A percentile compares a stretch with the other conserved stretches of the same genome.
Conservation (phyloP, 1,284 basidiomycete species). For the Hypsizygus ulmarius region DNA sequence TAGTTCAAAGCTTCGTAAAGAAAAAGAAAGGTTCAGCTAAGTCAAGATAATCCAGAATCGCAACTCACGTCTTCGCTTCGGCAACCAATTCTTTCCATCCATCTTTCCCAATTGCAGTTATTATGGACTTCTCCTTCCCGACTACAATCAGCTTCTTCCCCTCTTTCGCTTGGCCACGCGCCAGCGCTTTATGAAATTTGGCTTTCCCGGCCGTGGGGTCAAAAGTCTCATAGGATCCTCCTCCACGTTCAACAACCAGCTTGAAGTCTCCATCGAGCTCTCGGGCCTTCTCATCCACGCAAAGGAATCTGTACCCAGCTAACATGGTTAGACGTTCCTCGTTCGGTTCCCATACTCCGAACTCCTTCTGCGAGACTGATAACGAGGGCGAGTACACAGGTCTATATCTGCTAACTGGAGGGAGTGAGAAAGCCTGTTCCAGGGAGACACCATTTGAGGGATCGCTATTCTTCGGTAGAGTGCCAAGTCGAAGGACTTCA, state of each 20-base stretch:
- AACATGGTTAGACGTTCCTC: conserved; percentile 58
- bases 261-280: conserved; percentile 46
- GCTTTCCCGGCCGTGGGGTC: conserved; percentile 44
- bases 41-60: conserved; percentile 5
- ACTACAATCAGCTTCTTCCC: conserved; percentile 51
- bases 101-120: conserved; percentile 46
- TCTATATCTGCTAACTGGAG: conserved; percentile 50
- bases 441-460: conserved; percentile 37
- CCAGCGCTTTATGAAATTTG: conserved; percentile 50
- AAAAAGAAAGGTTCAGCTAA: neutral
- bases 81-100: conserved; percentile 50
- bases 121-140: conserved; percentile 44
- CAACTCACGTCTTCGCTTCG: conserved; percentile 49
- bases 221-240: conserved; percentile 58
- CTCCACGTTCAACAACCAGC: conserved; percentile 52
- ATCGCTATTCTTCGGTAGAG: conserved; percentile 30
- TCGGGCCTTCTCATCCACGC: conserved; percentile 53
- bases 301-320: conserved; percentile 50
- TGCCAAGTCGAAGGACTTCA: conserved; percentile 51
- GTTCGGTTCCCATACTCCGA: conserved; percentile 62
- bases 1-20: conserved; percentile 34
- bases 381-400: conserved; percentile 54
- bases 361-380: conserved; percentile 43
- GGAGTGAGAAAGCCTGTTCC: conserved; percentile 50
- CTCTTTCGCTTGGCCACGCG: conserved; percentile 48